Evolutionary conservation across 2,329 filamentous ascomycete genomes (phyloP), one percentile per base, ranked within the genome.

Genomic region (Calonectria hongkongensis): DNA sequence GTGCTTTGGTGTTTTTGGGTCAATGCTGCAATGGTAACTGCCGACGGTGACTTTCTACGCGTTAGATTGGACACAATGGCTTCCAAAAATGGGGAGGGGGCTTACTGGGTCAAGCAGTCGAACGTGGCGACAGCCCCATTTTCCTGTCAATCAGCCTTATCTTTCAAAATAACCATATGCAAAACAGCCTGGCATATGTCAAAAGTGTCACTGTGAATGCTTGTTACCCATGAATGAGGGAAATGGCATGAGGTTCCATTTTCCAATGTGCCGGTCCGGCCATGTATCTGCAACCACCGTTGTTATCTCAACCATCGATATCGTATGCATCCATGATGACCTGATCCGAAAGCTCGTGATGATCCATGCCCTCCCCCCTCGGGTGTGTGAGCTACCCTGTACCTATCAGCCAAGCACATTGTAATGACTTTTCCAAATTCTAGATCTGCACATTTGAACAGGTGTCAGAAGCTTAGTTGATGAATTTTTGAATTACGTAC

Each of bases 131-230:
- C 69, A 56, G 64, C 64, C 64, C 50, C 58, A 25, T 68, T 67
- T 43, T 28, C 18, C 12, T 43, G 21, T 25, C 12, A 8, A 56
- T 56, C 64, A 62, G 64, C 69, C 63, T 68, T 39, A 45, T 62
- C 47, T 64, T 47, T 68, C 47, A 43, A 28, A 51, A 45, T 36
- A 63, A 58, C 54, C 30, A 67, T 71, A 71, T 71, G 69, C 69
- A 63, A n/a, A 54, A 56, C 64, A 67, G 65, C 39, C 43, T 62
- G 66, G 66, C 66, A 60, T 33, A 43, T 64, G 56, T 47, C 60
- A 54, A 71, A 21, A 63, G 48, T 58, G 16, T 64, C 47, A 36
- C 12, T 27, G 39, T 10, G 16, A 47, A 68, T 66, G 69, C 69
- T 36, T 39, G 64, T 64, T 47, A 68, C 68, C 48, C 41, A 21